Evolutionary conservation across 495 filamentous ascomycete genomes (phyloP).

Genomic region (Daldinia grandis): DNA sequence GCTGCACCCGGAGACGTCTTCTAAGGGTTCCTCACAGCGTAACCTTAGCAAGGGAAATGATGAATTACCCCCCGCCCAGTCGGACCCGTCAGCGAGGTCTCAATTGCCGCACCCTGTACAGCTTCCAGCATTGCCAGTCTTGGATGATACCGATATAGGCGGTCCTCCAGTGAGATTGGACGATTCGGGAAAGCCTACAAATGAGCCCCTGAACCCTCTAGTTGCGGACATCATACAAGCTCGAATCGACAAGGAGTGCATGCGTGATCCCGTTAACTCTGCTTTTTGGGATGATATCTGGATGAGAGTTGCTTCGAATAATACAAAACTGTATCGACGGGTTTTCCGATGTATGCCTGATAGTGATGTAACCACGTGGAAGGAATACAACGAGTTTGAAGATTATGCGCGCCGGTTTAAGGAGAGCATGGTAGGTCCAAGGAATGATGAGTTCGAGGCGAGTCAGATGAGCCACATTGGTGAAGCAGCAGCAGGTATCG

Average conservation of each 20-base stretch:
- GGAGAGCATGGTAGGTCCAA: slow-evolving; percentile 64
- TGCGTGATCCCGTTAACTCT: slow-evolving; percentile 82
- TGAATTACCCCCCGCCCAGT: slow-evolving; percentile 29
- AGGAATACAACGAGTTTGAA: slow-evolving; percentile 88
- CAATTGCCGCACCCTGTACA: slow-evolving; percentile 67
- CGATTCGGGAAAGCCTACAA: slow-evolving; percentile 46
- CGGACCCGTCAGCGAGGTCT: slow-evolving; percentile 7
- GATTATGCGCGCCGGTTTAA: slow-evolving; percentile 82
- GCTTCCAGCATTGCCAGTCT: slow-evolving; percentile 69
- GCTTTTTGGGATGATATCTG: slow-evolving; percentile 87
- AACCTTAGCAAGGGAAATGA: slow-evolving; percentile 33
- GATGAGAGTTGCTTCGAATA: slow-evolving; percentile 89
- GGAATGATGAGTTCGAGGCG: slow-evolving; percentile 50
- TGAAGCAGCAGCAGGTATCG: slow-evolving; percentile 42
- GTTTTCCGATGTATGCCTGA: slow-evolving; percentile 98
- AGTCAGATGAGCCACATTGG: slow-evolving; percentile 50
- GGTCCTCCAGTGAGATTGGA: slow-evolving; percentile 65
- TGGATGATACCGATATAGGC: slow-evolving; percentile 83
- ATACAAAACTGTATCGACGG: slow-evolving; percentile 88
- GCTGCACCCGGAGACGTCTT: slow-evolving; percentile 11
- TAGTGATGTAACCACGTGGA: slow-evolving; percentile 91
- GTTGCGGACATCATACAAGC: slow-evolving; percentile 71
- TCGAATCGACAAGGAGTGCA: slow-evolving; percentile 63
- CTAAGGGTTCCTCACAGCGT: slow-evolving; percentile 29
- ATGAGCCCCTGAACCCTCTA: slow-evolving; percentile 61